Evolutionary conservation across 495 filamentous ascomycete species (phyloP), one percentile per base, ranked within the genome.

Genomic region (Bombardia bombarda): DNA sequence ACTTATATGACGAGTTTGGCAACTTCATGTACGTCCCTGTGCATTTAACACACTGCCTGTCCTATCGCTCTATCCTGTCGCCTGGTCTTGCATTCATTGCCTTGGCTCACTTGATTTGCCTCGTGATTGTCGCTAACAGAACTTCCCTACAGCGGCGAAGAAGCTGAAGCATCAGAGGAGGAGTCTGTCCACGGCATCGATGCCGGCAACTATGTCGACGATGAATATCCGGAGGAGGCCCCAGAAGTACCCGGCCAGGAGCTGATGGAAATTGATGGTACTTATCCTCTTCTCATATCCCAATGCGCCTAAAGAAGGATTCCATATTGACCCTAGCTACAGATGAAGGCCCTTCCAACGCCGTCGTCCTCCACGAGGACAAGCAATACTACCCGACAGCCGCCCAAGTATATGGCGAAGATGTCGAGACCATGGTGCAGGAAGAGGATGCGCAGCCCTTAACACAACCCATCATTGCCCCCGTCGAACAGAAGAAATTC

Each of bases 371-470:
- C 23, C 93, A 98, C 60, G 92, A 98, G 70, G 93, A 98, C 68
- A 97, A 98, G 63, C 92, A 97, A 68, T 98, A 98, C 58, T 98
- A 98, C 57, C 93, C 92, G 14, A 95, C 87, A 20, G 93, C 92
- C 22, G 82, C 89, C 51, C 90, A 97, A 55, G 82, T 95, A 13
- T 98, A 96, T 60, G 92, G 93, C 21, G 76, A 80, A 43, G 90
- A 86, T 61, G 92, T 98, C 44, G 92, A 98, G 69, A 89, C 89
- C 16, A 62, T 96, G 66, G 93, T 98, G 10, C 86, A 97, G 52
- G 93, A 98, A 60, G 92, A 97, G 66, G 92, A 98, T 77, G 82
- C 89, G 43, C 92, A 98, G 56, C 83, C 88, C 32, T 73, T 98
- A 19, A 80, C 84, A 4, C 80, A 95, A 53, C 92, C 92, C 10